A percentile compares a stretch with the other conserved stretches of the same genome.
phyloP scores from a whole-genome alignment of 495 filamentous ascomycete genomes.

The Daldinia grandis region DNA sequence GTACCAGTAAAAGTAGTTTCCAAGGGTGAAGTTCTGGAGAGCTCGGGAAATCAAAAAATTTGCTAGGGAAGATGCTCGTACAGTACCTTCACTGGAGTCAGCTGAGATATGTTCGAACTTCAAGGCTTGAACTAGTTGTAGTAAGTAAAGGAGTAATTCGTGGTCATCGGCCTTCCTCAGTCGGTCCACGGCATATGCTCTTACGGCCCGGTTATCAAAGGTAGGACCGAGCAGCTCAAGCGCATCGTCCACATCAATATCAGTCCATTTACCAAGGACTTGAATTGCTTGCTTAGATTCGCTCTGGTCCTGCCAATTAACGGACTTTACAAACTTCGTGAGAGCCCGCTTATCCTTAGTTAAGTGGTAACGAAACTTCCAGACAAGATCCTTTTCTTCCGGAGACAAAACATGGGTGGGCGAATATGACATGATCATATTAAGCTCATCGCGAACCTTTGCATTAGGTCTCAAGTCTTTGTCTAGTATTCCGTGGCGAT shows the following conservation, averaged over 20 bases:
- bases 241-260: constrained; percentile 97
- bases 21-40: constrained; percentile 83
- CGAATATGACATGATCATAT: constrained; percentile 88
- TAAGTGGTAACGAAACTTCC: constrained; percentile 95
- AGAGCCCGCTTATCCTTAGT: constrained; percentile 91
- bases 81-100: constrained; percentile 66
- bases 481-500: constrained; percentile 91
- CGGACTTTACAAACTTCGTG: constrained; percentile 97
- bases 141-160: constrained; percentile 88
- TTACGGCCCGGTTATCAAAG: constrained; percentile 86
- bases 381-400: constrained; percentile 94
- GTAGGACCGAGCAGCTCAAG: constrained; percentile 91
- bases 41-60: constrained; percentile 89
- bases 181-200: constrained; percentile 92
- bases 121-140: constrained; percentile 95
- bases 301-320: constrained; percentile 87
- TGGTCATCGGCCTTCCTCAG: constrained; percentile 92
- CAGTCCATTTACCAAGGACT: constrained; percentile 92
- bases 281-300: constrained; percentile 90
- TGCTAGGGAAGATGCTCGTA: constrained; percentile 86
- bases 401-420: constrained; percentile 86
- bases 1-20: constrained; percentile 98
- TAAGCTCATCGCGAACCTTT: constrained; percentile 94
- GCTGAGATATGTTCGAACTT: constrained; percentile 86
- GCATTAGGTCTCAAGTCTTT: constrained; percentile 94